Percentiles rank a stretch among this genome's conserved stretches.
Evolutionary conservation across 495 filamentous ascomycete species (phyloP).

Genomic region (Durotheca rogersii): DNA sequence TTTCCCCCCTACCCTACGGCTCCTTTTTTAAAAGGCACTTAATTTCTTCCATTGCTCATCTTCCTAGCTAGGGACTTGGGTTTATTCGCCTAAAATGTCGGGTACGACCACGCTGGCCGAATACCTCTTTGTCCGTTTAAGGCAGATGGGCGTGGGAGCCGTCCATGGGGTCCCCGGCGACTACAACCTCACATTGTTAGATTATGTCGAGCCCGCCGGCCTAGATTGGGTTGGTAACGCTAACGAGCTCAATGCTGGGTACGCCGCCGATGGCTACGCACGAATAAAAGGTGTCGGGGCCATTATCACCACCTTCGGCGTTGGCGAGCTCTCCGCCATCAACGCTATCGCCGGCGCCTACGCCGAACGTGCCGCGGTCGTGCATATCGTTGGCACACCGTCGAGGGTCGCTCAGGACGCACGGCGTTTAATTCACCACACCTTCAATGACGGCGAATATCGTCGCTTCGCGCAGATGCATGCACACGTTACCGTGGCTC

Average conservation of each 20-base stretch:
- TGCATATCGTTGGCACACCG: conserved; percentile 70
- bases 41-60: too few species aligned
- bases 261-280: conserved; percentile 69
- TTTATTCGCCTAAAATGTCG: conserved; percentile 12
- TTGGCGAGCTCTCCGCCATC: conserved; percentile 65
- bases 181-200: conserved; percentile 61
- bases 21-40: too few species aligned
- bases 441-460: conserved; percentile 76
- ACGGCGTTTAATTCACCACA: conserved; percentile 68
- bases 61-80: too few species aligned
- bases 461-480: conserved; percentile 72
- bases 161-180: conserved; percentile 64
- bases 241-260: conserved; percentile 69
- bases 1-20: too few species aligned
- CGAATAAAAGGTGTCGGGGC: conserved; percentile 64
- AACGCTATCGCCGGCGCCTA: conserved; percentile 64
- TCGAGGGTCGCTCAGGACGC: conserved; percentile 48
- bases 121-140: conserved; percentile 62
- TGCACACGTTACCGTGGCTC: conserved; percentile 60
- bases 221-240: conserved; percentile 66
- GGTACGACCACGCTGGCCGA: conserved; percentile 34
- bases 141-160: conserved; percentile 59
- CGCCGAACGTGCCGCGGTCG: conserved; percentile 64
- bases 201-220: conserved; percentile 55
- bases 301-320: conserved; percentile 67